Base-by-base conservation (phyloP, 768 basidiomycete genomes). In the Hypholoma sublateritium region DNA sequence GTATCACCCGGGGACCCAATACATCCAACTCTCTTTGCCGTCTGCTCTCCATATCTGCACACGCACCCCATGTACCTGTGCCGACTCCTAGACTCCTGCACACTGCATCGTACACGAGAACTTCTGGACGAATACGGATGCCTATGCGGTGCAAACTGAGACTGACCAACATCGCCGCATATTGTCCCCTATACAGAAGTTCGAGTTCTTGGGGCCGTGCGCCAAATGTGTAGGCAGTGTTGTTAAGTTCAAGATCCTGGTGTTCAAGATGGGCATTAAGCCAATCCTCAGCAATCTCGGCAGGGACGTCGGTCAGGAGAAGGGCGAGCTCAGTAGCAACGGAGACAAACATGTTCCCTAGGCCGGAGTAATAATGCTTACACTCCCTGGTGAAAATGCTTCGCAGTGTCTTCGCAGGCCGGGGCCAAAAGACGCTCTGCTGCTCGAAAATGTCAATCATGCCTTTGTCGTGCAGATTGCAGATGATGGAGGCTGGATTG, bases 281-380 rank as follows among this genome's bases (percentile, higher is more conserved):
- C 58, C 58, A 59, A 24, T 55, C 54, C 44, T 34, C 41, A 12
- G 53, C 54, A 19, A 55, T 36, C 5, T 59, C 41, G 11, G 49
- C 28, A 2, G 54, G 58, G 19, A 46, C 45, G n/a, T 59, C 53
- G 25, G 34, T 49, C 9, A 59, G 28, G 17, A 59, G 24, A 14
- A 59, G 53, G 32, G 58, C 54, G 53, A 59, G 58, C 21, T 59
- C 58, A 16, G 53, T 45, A 5, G 58, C 58, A 12, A 45, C 28
- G 14, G 53, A 50, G 21, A 59, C 54, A 11, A 59, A 59, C 16
- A 25, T 28, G 8, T 19, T 12, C 16, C 58, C 54, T 13, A 59
- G 53, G 28, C 25, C 53, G 21, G 47, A 49, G 28, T 43, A 59
- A 36, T 55, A 59, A 47, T 36, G 58, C 25, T 50, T 39, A 21